Conservation (phyloP, 2,329 filamentous ascomycete species). For the Penicillium sp. region DNA sequence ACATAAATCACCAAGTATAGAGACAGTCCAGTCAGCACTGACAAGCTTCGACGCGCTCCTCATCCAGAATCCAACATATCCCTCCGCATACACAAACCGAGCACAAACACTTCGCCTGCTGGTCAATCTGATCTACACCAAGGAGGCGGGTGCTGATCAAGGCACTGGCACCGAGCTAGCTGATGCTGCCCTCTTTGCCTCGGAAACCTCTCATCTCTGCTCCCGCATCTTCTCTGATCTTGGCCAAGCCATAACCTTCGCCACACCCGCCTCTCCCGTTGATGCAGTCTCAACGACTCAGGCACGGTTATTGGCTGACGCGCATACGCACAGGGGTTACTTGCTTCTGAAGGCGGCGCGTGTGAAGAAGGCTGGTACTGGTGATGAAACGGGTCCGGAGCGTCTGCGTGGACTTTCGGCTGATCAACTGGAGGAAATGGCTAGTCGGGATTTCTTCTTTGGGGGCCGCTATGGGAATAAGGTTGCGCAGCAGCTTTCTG, state of each 20-base stretch:
- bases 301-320: conserved; percentile 52
- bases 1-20: conserved; percentile 14
- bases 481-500: conserved; percentile 56
- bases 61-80: conserved; percentile 46
- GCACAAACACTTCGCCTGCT: conserved; percentile 50
- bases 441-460: conserved; percentile 54
- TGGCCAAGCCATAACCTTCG: conserved; percentile 46
- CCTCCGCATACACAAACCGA: conserved; percentile 55
- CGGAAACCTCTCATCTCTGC: conserved; percentile 17
- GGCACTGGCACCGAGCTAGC: conserved; percentile 5
- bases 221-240: conserved; percentile 38
- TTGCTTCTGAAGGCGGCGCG: conserved; percentile 41
- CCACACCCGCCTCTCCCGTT: conserved; percentile 40
- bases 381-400: conserved; percentile 23
- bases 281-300: conserved; percentile 48
- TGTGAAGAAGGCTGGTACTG: conserved; percentile 16
- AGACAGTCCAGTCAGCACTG: conserved; percentile 34
- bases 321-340: conserved; percentile 55
- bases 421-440: conserved; percentile 53
- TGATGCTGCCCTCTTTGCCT: conserved; percentile 26
- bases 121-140: conserved; percentile 22
- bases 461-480: conserved; percentile 57
- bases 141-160: not conserved
- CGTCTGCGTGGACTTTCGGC: conserved; percentile 34
- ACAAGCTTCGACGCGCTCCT: conserved; percentile 45